Evolutionary conservation across 2,329 filamentous ascomycete species (phyloP).

Genomic region (Colletotrichum agaves): DNA sequence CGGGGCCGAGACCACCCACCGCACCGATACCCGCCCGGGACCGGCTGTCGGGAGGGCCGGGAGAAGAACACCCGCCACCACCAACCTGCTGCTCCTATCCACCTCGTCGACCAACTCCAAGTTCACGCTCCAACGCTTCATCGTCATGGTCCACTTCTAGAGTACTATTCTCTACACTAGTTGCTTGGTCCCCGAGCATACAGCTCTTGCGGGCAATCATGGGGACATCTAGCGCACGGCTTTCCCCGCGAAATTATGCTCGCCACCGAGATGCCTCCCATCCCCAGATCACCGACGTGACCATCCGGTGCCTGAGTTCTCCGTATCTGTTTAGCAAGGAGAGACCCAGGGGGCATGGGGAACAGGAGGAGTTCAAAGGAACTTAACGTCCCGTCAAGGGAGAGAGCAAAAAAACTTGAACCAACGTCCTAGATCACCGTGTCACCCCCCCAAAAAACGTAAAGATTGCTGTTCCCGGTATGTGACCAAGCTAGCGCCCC

Average conservation of each 20-base stretch:
- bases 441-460: constrained; percentile 9
- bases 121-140: not conserved
- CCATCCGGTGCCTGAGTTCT: not conserved
- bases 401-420: not conserved
- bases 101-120: constrained; percentile 23
- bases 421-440: constrained; percentile 14
- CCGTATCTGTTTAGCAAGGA: not conserved
- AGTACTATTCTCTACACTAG: constrained; percentile 10
- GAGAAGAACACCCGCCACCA: constrained; percentile 6
- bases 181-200: constrained; percentile 18
- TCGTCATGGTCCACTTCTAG: constrained; percentile 17
- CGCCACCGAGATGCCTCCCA: not conserved
- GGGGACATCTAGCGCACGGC: constrained; percentile 8
- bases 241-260: constrained; percentile 9
- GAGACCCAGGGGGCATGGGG: not conserved
- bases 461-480: constrained; percentile 10
- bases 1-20: constrained; percentile 25
- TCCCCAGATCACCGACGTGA: not conserved
- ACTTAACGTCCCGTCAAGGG: not conserved
- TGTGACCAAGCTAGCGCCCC: constrained; percentile 18
- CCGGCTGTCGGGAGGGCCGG: constrained; percentile 30
- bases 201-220: constrained; percentile 16
- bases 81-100: not conserved
- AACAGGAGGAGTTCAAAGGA: not conserved
- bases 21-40: constrained; percentile 31